phyloP scores from a whole-genome alignment of 345 rosid genomes.

The Lepidium didymum region DNA sequence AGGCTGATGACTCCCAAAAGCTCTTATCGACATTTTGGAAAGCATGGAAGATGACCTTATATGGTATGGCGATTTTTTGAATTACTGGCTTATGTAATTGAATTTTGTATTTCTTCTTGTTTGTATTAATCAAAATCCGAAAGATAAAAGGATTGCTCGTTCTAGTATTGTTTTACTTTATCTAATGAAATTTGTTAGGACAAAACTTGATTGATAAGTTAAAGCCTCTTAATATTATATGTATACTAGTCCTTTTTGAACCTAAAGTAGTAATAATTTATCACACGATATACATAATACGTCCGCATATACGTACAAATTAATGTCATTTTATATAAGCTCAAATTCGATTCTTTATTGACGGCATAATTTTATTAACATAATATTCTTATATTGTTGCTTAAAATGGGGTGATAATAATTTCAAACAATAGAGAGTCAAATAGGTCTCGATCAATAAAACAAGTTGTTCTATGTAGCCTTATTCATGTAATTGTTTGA shows the following conservation, averaged over 20 bases:
- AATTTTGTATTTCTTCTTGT: no score
- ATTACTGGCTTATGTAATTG: no score
- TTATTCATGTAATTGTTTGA: not conserved
- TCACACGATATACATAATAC: not conserved
- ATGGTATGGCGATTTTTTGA: no score
- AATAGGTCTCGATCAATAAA: not conserved
- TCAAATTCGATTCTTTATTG: not conserved
- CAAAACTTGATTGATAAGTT: constrained; percentile 22
- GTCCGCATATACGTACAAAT: not conserved
- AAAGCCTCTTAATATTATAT: constrained; percentile 8
- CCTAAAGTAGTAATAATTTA: constrained; percentile 2
- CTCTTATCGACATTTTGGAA: no score
- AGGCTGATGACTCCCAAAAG: no score
- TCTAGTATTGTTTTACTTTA: not conserved
- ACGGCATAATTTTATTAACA: not conserved
- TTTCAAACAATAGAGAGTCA: not conserved
- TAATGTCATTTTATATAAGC: not conserved
- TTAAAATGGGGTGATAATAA: not conserved
- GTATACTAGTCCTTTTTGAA: not conserved
- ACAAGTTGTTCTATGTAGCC: not conserved
- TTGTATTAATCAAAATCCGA: no score
- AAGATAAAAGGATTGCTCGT: not conserved
- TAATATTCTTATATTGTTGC: not conserved
- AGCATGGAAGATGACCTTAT: no score
- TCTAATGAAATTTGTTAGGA: constrained; percentile 23